Conservation (phyloP, 257 asterid genomes). For the Phtheirospermum japonicum region DNA sequence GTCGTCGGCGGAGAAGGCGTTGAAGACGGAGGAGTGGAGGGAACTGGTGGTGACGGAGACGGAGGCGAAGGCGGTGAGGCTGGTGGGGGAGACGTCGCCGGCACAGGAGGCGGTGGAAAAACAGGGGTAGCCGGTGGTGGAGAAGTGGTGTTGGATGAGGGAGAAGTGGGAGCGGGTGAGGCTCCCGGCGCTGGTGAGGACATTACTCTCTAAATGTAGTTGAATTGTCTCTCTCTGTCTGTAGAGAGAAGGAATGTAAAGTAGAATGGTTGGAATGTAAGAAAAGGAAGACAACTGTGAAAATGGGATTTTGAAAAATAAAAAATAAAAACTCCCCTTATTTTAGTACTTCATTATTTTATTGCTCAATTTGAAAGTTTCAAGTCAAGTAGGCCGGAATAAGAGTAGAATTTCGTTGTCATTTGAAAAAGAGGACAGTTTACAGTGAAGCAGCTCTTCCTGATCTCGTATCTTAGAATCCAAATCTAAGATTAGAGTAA, state of each 20-base stretch:
- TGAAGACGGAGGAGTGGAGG: conserved; percentile 37
- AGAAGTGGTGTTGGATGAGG: conserved; percentile 35
- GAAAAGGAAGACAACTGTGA: conserved; percentile 28
- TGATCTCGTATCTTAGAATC: too few species aligned
- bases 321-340: too few species aligned
- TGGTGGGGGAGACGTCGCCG: conserved; percentile 37
- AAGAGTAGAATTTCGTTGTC: too few species aligned
- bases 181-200: conserved; percentile 41
- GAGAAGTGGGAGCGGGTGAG: conserved; percentile 41
- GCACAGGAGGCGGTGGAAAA: conserved; percentile 39
- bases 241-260: not conserved
- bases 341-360: too few species aligned
- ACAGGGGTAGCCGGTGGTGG: conserved; percentile 35
- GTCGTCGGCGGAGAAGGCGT: conserved; percentile 38
- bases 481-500: too few species aligned
- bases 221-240: not conserved
- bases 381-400: too few species aligned
- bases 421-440: too few species aligned
- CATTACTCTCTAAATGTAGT: not conserved
- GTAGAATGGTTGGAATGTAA: not conserved
- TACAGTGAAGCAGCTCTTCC: too few species aligned
- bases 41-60: conserved; percentile 39
- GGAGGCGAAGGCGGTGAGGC: conserved; percentile 35
- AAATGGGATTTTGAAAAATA: not conserved
- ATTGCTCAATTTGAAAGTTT: not conserved